These are phyloP conservation scores for Microstegium vimineum DNA, from an alignment of 176 grass and related monocot genomes.

Conservation along the genomic window DNA sequence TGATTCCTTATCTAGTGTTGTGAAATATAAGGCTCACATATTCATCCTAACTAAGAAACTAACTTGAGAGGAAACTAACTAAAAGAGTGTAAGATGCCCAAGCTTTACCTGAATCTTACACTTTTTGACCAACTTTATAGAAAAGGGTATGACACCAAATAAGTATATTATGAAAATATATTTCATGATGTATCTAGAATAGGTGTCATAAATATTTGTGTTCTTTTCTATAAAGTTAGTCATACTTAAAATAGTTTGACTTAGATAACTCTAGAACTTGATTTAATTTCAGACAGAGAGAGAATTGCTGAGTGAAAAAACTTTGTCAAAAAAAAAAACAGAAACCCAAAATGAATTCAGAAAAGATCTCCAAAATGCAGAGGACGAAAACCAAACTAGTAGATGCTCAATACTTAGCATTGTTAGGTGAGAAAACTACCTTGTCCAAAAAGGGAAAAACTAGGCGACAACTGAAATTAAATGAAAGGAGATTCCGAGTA, in stretches of 20 bases:
- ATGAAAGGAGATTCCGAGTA: not conserved
- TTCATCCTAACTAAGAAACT: not conserved
- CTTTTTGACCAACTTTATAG: too few species aligned
- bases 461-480: not conserved
- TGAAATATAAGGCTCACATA: not conserved
- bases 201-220: too few species aligned
- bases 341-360: not conserved
- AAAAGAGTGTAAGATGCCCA: not conserved
- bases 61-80: not conserved
- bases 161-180: too few species aligned
- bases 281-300: not conserved
- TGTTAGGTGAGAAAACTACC: not conserved
- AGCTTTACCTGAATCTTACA: too few species aligned
- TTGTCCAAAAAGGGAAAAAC: not conserved
- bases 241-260: not conserved
- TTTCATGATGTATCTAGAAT: too few species aligned
- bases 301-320: not conserved
- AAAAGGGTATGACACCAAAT: too few species aligned
- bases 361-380: not conserved
- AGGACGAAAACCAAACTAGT: not conserved
- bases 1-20: not conserved
- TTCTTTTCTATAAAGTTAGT: too few species aligned
- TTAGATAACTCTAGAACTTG: not conserved
- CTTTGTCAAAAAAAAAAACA: not conserved
- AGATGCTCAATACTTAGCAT: not conserved